Evolutionary conservation across 2,329 filamentous ascomycete genomes (phyloP).

Genomic region (Dactylella cylindrospora): DNA sequence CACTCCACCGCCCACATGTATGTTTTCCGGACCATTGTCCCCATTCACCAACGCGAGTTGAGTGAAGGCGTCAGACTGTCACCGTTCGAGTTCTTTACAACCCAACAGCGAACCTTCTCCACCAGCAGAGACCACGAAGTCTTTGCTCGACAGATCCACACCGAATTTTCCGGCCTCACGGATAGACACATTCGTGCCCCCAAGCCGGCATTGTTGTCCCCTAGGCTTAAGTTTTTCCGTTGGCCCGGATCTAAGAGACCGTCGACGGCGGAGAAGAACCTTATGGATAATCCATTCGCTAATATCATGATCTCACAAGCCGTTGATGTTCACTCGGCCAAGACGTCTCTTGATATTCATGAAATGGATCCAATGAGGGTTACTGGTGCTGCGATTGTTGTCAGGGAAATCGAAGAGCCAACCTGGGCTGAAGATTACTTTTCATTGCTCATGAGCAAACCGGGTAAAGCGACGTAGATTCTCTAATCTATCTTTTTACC

Average conservation of each 20-base stretch:
- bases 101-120: conserved; percentile 65
- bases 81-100: conserved; percentile 66
- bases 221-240: conserved; percentile 4
- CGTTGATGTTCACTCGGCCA: conserved; percentile 37
- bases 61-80: conserved; percentile 57
- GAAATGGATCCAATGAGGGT: conserved; percentile 24
- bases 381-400: conserved; percentile 16
- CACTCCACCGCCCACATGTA: conserved; percentile 54
- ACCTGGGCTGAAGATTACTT: conserved; percentile 43
- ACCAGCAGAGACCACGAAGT: conserved; percentile 60
- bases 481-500: not conserved
- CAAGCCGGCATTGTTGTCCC: conserved; percentile 13
- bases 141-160: conserved; percentile 64
- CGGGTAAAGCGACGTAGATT: conserved; percentile 19
- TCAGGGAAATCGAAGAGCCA: conserved; percentile 30
- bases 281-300: conserved; percentile 35
- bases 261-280: conserved; percentile 19
- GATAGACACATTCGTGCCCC: conserved; percentile 19
- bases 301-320: conserved; percentile 43
- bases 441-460: conserved; percentile 34
- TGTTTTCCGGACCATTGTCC: conserved; percentile 64
- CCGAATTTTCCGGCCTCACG: conserved; percentile 58
- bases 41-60: conserved; percentile 60
- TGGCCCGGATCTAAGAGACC: conserved; percentile 25
- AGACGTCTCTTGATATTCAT: conserved; percentile 36